Evolutionary conservation across 352 stramenopile species (phyloP).

Genomic region (Lagenidium giganteum): DNA sequence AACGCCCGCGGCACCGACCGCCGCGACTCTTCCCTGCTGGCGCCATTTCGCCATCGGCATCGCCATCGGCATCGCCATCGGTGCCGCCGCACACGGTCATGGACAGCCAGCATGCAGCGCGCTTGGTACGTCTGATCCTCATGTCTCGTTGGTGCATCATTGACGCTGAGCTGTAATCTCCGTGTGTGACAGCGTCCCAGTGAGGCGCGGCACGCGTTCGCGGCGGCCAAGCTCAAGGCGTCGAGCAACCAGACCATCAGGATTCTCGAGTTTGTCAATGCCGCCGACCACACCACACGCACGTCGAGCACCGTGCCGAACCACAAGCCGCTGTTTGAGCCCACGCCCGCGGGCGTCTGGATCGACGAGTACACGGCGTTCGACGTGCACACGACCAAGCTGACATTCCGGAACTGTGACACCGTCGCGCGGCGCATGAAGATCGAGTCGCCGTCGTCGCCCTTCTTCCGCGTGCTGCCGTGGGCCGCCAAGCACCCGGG

Average conservation of each 20-base stretch:
- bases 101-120: too few species aligned
- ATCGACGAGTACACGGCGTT: slow-evolving; percentile 94
- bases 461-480: slow-evolving; percentile 80
- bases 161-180: too few species aligned
- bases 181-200: too few species aligned
- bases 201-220: slow-evolving; percentile 59
- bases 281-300: slow-evolving; percentile 62
- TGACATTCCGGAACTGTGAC: slow-evolving; percentile 92
- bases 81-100: too few species aligned
- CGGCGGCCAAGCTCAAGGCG: slow-evolving; percentile 40
- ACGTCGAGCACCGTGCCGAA: slow-evolving; percentile 69
- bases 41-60: too few species aligned
- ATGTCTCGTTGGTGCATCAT: too few species aligned
- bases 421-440: slow-evolving; percentile 86
- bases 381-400: slow-evolving; percentile 64
- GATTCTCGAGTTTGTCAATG: slow-evolving; percentile 67
- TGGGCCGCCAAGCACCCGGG: slow-evolving; percentile 10
- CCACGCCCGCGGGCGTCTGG: slow-evolving; percentile 74
- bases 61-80: too few species aligned
- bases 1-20: too few species aligned
- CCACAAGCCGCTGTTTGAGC: slow-evolving; percentile 86
- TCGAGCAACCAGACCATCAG: slow-evolving; percentile 25
- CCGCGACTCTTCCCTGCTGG: too few species aligned
- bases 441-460: slow-evolving; percentile 79
- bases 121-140: too few species aligned